Evolutionary conservation across 345 rosid genomes (phyloP), one percentile per base, ranked within the genome.

Genomic region (Ceriops decandra): DNA sequence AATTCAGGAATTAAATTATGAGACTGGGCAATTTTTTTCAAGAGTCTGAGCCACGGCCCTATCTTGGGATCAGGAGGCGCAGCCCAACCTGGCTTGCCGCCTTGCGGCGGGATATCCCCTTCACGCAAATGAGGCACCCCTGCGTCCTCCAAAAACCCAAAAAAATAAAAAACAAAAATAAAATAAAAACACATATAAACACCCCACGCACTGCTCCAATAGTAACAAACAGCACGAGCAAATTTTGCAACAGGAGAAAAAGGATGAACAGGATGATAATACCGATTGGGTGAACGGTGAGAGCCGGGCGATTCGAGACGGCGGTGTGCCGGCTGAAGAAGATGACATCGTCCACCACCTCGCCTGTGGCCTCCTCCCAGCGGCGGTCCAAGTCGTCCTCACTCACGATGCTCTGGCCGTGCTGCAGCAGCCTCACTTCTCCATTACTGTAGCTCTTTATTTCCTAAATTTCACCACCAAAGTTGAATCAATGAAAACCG

Each of bases 311-410:
- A 63, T 87, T 89, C 3, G 97, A 91, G 20, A 82, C 97, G 62
- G 98, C 98, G 27, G 95, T 86, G 82, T 91, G 98, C 72, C 83
- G 88, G 82, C 98, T 91, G 71, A 93, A 81, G 84, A 93, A 91
- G 73, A 93, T 85, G 35, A 93, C 84, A 66, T 93, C 97, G 33
- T 88, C 86, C 21, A 93, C 91, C 30, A 31, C 79, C 79, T 93
- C 98, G 24, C 92, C 89, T 21, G 92, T 86, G 28, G 84, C 92
- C 35, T 85, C 89, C 72, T 88, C 86, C 98, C 98, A 93, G 53
- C 97, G 88, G 51, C 56, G 54, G 68, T 93, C 98, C 52, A 93
- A 82, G 77, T 93, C 81, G 63, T 93, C 96, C 79, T 89, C 97
- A 63, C 56, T 79, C 31, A 91, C 85, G 26, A 91, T 91, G 66